Base-by-base conservation (phyloP, 2,329 filamentous ascomycete species). In the Xylariaceae sp. region DNA sequence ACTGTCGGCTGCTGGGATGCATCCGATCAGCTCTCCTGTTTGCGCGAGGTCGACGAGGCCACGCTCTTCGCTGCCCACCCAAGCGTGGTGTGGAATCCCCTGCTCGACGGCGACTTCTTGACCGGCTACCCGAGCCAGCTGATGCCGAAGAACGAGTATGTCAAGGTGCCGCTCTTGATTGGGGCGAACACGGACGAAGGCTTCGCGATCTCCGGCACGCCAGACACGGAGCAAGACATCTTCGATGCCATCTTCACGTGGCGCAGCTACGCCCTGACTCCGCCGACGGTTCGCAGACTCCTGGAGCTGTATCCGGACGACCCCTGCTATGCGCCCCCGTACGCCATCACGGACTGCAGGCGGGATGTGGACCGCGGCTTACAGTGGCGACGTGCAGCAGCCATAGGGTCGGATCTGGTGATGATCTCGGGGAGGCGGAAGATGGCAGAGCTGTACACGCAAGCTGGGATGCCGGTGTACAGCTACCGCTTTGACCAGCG, bases 401-500 rank as follows among this genome's bases (percentile, higher is more conserved):
- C 67, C 0, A 71, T 73, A n/a, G 68, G 66, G 1, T 65, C 64
- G 1, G 72, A 75, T 39, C 51, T 73, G 4, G 67, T 72, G 24
- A 74, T 76, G 64, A 66, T 72, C 38, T 66, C 67, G 2, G 67
- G 67, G 11, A 60, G 71, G 1, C 63, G 72, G 19, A 67, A 67
- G 40, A 64, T 71, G 55, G 67, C 65, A 12, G 64, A 73, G 47
- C 51, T 68, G 2, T 72, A 63, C 42, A 51, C 67, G 1, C 45
- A 49, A 4, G 58, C 51, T 1, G 57, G 57, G 2, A 47, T 60
- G 15, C 43, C 60, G 3, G 67, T 73, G 1, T 75, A 66, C 47
- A 71, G 67, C 44, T 76, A 74, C 55, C 67, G 71, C 2, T 74
- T 75, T 41, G 71, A 74, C 49, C 70, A 71, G 42, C 57, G 61